A percentile compares a stretch with the other conserved stretches of the same genome.
These are phyloP conservation scores for Orbilia brochopaga DNA, from an alignment of 2,329 filamentous ascomycete genomes.

Conservation along the genomic window DNA sequence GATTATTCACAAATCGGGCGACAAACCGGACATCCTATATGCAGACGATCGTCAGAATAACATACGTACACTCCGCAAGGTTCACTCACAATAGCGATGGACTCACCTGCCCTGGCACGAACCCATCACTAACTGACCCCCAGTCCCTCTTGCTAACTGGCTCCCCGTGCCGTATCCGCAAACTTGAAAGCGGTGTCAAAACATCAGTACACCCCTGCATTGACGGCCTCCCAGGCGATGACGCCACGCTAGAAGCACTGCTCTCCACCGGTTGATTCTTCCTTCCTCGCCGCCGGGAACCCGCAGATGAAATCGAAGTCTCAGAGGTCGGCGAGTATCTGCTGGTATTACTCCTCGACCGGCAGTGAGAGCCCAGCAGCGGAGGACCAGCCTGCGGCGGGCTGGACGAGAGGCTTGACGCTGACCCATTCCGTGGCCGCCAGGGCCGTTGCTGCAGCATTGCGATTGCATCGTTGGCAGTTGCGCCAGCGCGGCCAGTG, in stretches of 20 bases:
- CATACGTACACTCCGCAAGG: not conserved
- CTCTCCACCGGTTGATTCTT: conserved; percentile 6
- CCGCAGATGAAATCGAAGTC: conserved; percentile 19
- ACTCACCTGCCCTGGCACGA: conserved; percentile 29
- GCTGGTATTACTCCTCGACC: conserved; percentile 15
- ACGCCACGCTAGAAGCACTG: conserved; percentile 3
- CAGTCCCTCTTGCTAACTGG: conserved; percentile 29
- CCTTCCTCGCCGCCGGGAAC: conserved; percentile 18
- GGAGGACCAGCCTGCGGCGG: not conserved
- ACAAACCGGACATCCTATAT: conserved; percentile 29
- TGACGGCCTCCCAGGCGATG: conserved; percentile 13
- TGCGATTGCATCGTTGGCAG: conserved; percentile 23
- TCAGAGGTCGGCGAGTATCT: conserved; percentile 19
- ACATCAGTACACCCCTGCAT: conserved; percentile 6
- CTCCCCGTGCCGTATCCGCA: conserved; percentile 42
- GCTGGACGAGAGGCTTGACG: not conserved
- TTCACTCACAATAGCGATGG: not conserved
- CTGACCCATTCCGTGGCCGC: not conserved
- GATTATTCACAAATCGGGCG: conserved; percentile 31
- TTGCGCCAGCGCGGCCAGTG: conserved; percentile 20
- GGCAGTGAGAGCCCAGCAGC: not conserved
- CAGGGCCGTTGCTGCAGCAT: not conserved
- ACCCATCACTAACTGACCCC: conserved; percentile 38
- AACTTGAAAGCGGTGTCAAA: conserved; percentile 21
- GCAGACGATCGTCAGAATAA: not conserved